Conservation (phyloP, 2,329 filamentous ascomycete genomes). For the Cladosporium colombiae region DNA sequence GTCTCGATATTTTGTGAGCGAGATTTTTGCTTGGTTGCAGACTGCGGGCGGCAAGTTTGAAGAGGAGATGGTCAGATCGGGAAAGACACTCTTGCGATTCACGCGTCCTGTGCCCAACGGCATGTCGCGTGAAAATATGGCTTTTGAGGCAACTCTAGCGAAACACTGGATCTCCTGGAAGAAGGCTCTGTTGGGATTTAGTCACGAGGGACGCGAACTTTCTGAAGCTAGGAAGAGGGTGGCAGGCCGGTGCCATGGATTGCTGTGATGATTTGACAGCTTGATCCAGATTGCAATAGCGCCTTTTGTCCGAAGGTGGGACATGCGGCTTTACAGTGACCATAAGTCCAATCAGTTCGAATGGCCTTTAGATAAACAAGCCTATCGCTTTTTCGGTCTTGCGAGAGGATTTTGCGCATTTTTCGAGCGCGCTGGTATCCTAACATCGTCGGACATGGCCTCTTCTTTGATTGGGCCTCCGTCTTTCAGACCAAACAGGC, state of each 20-base stretch:
- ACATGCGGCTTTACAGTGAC: too few species aligned
- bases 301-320: too few species aligned
- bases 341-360: too few species aligned
- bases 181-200: background rate
- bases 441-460: too few species aligned
- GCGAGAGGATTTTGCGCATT: too few species aligned
- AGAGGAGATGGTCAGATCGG: background rate
- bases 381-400: too few species aligned
- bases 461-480: too few species aligned
- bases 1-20: background rate
- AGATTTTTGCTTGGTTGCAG: background rate
- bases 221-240: background rate
- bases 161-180: background rate
- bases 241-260: background rate
- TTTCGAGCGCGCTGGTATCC: too few species aligned
- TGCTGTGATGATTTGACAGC: background rate
- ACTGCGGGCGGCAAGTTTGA: background rate
- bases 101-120: background rate
- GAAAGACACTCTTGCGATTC: background rate
- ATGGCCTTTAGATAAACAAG: too few species aligned
- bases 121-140: background rate
- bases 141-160: background rate
- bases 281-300: too few species aligned
- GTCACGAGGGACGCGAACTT: background rate
- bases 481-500: too few species aligned